Conservation (phyloP, 1,284 basidiomycete genomes). For the Boletus semigastroideus region DNA sequence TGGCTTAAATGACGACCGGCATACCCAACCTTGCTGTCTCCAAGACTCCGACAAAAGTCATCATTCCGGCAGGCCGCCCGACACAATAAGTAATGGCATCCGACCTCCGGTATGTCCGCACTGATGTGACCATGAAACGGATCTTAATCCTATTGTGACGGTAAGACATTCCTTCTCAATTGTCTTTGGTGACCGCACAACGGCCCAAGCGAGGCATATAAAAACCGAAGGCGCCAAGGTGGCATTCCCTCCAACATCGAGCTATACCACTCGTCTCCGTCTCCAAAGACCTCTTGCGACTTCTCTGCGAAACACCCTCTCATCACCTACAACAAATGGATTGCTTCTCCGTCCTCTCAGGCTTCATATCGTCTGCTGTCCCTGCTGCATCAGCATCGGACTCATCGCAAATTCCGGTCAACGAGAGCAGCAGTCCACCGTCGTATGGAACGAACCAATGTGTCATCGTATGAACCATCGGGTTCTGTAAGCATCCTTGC, state of each 20-base stretch:
- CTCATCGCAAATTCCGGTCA: conserved; percentile 13
- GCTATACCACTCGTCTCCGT: conserved; percentile 5
- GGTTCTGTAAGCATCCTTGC: conserved; percentile 12
- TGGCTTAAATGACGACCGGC: neutral
- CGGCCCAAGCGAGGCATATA: conserved; percentile 21
- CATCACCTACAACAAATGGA: conserved; percentile 19
- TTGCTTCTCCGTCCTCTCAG: conserved; percentile 8
- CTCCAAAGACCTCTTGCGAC: conserved; percentile 1
- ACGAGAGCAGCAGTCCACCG: neutral
- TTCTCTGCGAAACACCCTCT: conserved; percentile 8
- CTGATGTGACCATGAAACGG: conserved; percentile 1
- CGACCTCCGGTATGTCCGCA: conserved; percentile 1
- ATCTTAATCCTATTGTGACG: conserved; percentile 2
- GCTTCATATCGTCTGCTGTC: neutral
- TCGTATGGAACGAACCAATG: neutral
- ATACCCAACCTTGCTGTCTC: neutral
- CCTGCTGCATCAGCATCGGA: conserved; percentile 1
- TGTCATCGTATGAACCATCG: conserved; percentile 17
- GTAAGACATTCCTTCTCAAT: conserved; percentile 10
- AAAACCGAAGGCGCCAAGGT: conserved; percentile 6
- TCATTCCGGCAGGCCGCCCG: neutral
- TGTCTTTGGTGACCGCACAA: conserved; percentile 12
- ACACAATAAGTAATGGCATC: conserved; percentile 2
- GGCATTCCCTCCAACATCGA: conserved; percentile 1
- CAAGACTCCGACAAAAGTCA: neutral